Evolutionary conservation across 768 basidiomycete genomes (phyloP).

Genomic region (Suillus plorans): DNA sequence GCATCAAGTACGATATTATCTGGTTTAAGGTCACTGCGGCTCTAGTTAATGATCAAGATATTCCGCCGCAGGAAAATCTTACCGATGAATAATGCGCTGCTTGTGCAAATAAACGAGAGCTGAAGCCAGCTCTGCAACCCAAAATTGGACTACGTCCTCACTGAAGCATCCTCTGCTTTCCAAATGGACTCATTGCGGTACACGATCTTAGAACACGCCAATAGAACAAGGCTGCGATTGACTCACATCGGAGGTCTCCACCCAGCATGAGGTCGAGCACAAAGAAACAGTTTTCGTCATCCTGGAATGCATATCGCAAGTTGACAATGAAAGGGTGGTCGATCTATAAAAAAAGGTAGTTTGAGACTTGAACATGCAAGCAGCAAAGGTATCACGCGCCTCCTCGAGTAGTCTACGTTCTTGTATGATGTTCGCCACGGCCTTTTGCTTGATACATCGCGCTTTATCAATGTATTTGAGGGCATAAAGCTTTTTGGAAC

Average conservation of each 20-base stretch:
- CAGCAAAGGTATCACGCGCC: constrained; percentile 42
- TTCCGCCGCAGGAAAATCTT: constrained; percentile 21
- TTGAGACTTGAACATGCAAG: constrained; percentile 12
- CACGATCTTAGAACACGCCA: background rate
- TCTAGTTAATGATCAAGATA: constrained; percentile 9
- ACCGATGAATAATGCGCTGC: constrained; percentile 95
- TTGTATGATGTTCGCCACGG: constrained; percentile 91
- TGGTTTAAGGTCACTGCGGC: constrained; percentile 85
- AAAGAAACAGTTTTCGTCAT: constrained; percentile 97
- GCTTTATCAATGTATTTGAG: constrained; percentile 99
- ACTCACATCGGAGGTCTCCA: constrained; percentile 88
- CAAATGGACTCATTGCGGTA: constrained; percentile 64
- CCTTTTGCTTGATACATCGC: constrained; percentile 86
- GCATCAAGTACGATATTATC: constrained; percentile 96
- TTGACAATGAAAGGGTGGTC: constrained; percentile 91
- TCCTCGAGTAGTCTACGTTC: constrained; percentile 92
- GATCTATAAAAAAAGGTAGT: constrained; percentile 45
- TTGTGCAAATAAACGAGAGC: constrained; percentile 88
- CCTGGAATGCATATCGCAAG: constrained; percentile 94
- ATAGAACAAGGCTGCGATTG: constrained; percentile 5
- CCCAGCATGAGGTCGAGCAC: constrained; percentile 96
- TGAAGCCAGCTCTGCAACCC: constrained; percentile 83
- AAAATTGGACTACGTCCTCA: constrained; percentile 80
- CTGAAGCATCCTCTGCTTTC: constrained; percentile 65
- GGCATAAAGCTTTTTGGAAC: constrained; percentile 87